Evolutionary conservation across 345 rosid species (phyloP), one percentile per base, ranked within the genome.

Genomic region (Iberis pinnata): DNA sequence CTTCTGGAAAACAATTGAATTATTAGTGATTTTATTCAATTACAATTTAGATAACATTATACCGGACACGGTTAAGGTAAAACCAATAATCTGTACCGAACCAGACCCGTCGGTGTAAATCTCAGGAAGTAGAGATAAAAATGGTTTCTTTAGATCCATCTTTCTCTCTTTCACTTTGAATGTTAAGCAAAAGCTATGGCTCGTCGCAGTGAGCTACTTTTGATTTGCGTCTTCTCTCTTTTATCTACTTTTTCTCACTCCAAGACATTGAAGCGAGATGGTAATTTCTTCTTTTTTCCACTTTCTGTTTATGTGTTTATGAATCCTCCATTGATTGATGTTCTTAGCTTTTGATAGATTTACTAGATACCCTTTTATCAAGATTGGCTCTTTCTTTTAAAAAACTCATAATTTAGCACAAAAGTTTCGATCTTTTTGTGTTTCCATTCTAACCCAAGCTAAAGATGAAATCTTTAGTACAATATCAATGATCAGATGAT

Each of bases 251-350:
- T 60, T 25, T 18, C 58, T 41, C 67, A 60, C 9, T 60, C 67
- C 11, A 67, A 67, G 52, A 67, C 72, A 4, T 42, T 67, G 40
- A 67, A 67, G 50, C 67, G 72, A 54, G 72, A 67, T 60, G 72
- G 72, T 67, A 60, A 32, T 16, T 54, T 19, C 46, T 40, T 6
- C 61, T 46, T 29, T 29, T 29, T 12, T 29, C 51, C 51, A 8
- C 46, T 16, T 0, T 59, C 38, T 59, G 37, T 13, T 45, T 59
- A 20, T 39, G 43, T 27, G 10, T 29, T n/a, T n/a, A n/a, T 39
- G 37, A 37, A 53, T 59, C 27, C 43, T 24, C 25, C 56, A 47
- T 41, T 35, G 18, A 19, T 47, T 29, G 43, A 2, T 38, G 15
- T 29, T 10, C 0, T 0, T 39, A 58, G 43, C 29, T 59, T 15